phyloP scores from a whole-genome alignment of 2,329 filamentous ascomycete genomes.

The Esteya vermicola region DNA sequence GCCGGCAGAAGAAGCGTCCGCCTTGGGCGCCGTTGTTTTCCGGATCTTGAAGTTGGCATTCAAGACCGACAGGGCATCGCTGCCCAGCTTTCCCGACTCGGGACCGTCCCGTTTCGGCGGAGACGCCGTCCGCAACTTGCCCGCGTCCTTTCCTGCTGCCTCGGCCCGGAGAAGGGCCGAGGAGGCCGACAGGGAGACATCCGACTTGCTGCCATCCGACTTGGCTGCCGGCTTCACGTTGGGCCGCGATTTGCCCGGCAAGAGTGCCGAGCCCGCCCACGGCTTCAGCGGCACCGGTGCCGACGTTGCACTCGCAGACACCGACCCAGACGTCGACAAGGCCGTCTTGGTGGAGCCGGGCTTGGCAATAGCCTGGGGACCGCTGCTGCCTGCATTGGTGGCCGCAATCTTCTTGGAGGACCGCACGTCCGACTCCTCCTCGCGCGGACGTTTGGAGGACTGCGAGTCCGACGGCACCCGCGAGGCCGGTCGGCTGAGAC shows the following conservation, averaged over 20 bases:
- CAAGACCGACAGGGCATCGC: background rate
- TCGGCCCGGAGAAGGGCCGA: background rate
- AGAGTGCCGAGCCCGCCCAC: constrained; percentile 15
- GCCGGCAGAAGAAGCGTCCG: constrained; percentile 16
- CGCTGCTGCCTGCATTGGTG: constrained; percentile 15
- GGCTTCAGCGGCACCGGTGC: constrained; percentile 10
- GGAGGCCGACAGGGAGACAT: constrained; percentile 3
- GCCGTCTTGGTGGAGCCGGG: constrained; percentile 15
- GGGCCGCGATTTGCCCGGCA: constrained; percentile 35
- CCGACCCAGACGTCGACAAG: constrained; percentile 10
- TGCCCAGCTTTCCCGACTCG: background rate
- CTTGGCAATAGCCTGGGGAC: constrained; percentile 9
- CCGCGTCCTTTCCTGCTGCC: background rate
- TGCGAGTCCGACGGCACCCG: constrained; percentile 11
- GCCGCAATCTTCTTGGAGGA: constrained; percentile 24
- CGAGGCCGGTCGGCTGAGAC: constrained; percentile 7
- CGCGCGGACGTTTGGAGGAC: constrained; percentile 21
- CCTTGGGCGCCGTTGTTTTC: constrained; percentile 13
- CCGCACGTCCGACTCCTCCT: constrained; percentile 23
- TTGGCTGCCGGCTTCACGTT: constrained; percentile 21
- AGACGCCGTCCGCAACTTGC: background rate
- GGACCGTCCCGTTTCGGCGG: background rate
- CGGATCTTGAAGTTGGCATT: constrained; percentile 11
- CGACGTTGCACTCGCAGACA: too few species aligned
- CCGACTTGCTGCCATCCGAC: constrained; percentile 10